Percentiles rank a stretch among this genome's conserved stretches.
Evolutionary conservation across 2,329 filamentous ascomycete genomes (phyloP).

Genomic region (Fusarium verticillioides): DNA sequence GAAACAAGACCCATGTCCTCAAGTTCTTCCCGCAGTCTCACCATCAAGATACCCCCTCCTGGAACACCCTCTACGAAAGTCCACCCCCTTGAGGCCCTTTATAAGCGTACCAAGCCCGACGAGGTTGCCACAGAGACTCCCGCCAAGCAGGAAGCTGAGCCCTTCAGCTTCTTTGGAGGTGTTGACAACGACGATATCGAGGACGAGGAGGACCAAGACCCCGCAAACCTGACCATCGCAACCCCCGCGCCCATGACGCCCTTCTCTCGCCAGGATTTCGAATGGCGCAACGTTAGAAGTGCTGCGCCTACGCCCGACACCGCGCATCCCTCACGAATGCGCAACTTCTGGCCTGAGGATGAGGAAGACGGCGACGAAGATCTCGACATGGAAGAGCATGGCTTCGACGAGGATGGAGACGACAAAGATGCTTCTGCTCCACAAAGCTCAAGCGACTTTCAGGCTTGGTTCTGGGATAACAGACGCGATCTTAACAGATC

Average conservation of each 20-base stretch:
- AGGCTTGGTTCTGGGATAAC: slow-evolving; percentile 76
- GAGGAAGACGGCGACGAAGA: slow-evolving; percentile 50
- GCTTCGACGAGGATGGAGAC: slow-evolving; percentile 44
- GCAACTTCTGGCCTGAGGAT: slow-evolving; percentile 65
- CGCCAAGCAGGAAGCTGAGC: slow-evolving; percentile 60
- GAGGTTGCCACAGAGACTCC: slow-evolving; percentile 49
- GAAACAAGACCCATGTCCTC: slow-evolving; percentile 60
- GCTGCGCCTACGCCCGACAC: slow-evolving; percentile 96
- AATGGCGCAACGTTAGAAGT: slow-evolving; percentile 80
- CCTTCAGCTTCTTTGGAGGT: slow-evolving; percentile 82
- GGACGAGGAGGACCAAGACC: slow-evolving; percentile 61
- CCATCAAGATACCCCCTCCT: slow-evolving; percentile 65
- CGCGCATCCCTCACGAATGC: slow-evolving; percentile 75
- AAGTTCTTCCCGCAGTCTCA: slow-evolving; percentile 61
- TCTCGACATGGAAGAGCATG: slow-evolving; percentile 46
- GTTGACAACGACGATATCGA: slow-evolving; percentile 59
- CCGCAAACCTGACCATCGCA: slow-evolving; percentile 51
- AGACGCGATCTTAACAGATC: slow-evolving; percentile 71
- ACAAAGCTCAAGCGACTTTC: slow-evolving; percentile 62
- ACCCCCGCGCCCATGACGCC: slow-evolving; percentile 77
- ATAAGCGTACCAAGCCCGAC: slow-evolving; percentile 74
- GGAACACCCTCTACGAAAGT: slow-evolving; percentile 63
- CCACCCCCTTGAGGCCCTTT: slow-evolving; percentile 91
- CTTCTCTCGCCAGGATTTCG: slow-evolving; percentile 81
- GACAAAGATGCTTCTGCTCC: slow-evolving; percentile 37